Base-by-base conservation (phyloP, 306 rosid genomes). In the Trifolium dubium region DNA sequence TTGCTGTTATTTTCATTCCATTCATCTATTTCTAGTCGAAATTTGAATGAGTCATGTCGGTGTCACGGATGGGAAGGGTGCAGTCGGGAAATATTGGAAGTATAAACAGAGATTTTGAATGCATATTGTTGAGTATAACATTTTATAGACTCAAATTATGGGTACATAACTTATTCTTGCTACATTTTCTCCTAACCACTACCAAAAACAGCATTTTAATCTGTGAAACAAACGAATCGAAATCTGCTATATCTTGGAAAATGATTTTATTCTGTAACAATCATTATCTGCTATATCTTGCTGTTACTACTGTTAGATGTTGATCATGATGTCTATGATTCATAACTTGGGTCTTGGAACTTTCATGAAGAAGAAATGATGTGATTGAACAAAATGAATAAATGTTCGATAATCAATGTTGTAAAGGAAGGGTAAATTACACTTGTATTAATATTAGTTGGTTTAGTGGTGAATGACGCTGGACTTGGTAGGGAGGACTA, bases 1-100 rank as follows among this genome's bases (percentile, higher is more conserved):
- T 75, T 80, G 74, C 77, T 61, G 77, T 81, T 61, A 59, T 37
- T 67, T 71, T 50, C 69, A 43, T 81, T 76, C 77, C 64, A 69
- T 9, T 64, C 64, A 51, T 66, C 67, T 50, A 72, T 76, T 66
- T 66, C 75, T 56, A 56, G 74, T 19, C 39, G 71, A 34, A 70
- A 17, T 70, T 70, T 46, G 46, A 75, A 69, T 34, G 75, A 44
- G 72, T 68, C 76, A 6, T 46, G 69, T 64, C 66, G 60, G 29
- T 77, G 17, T 67, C 39, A 41, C 37, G 64, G 35, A 28, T 8
- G 60, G 64, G 74, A 29, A 59, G 67, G 71, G 62, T 62, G 62
- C 41, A 41, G 77, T 40, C 17, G 62, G 53, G 72, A 56, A 60
- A 72, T 71, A 47, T 64, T 32, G 2, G 5, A 29, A 49, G 59